Evolutionary conservation across 1,284 basidiomycete genomes (phyloP).

Genomic region (Pulchroboletus neoregius): DNA sequence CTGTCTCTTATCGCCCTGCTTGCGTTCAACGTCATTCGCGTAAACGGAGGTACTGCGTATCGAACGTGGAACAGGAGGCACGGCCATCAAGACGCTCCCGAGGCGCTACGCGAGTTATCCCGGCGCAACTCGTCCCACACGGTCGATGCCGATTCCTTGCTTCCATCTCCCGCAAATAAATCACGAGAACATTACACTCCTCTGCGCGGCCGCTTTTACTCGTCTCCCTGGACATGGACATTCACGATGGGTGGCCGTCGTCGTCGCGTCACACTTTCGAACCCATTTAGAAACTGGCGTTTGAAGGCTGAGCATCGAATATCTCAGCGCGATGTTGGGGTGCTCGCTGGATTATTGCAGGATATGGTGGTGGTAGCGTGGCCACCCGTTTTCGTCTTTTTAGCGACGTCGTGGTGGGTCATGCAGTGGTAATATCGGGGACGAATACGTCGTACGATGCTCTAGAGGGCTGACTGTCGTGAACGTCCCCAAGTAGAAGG

Average conservation of each 20-base stretch:
- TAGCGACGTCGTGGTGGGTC: slow-evolving; percentile 28
- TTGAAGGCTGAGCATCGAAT: slow-evolving; percentile 8
- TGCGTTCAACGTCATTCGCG: slow-evolving; percentile 30
- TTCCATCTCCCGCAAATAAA: slow-evolving; percentile 19
- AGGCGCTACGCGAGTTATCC: slow-evolving; percentile 13
- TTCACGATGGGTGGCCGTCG: slow-evolving; percentile 29
- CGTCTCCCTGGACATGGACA: slow-evolving; percentile 23
- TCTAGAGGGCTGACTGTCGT: too few relatives aligned
- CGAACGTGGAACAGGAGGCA: slow-evolving; percentile 7
- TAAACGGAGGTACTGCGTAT: slow-evolving; percentile 10
- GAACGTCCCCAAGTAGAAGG: background rate
- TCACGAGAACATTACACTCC: slow-evolving; percentile 7
- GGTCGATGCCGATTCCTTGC: slow-evolving; percentile 7
- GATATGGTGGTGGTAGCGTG: slow-evolving; percentile 38
- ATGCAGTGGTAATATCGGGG: slow-evolving; percentile 22
- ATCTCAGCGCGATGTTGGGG: slow-evolving; percentile 22
- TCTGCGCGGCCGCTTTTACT: slow-evolving; percentile 18
- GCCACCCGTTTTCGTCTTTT: slow-evolving; percentile 31
- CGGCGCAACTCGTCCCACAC: slow-evolving; percentile 4
- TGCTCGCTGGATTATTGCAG: slow-evolving; percentile 30
- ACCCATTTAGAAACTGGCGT: slow-evolving; percentile 7
- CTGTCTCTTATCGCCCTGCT: slow-evolving; percentile 43
- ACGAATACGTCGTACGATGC: background rate
- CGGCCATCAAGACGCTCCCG: slow-evolving; percentile 9
- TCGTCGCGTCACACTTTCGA: slow-evolving; percentile 29